These are phyloP conservation scores for Saccharomycopsis babjevae DNA, from an alignment of 805 yeast species.

Conservation along the genomic window DNA sequence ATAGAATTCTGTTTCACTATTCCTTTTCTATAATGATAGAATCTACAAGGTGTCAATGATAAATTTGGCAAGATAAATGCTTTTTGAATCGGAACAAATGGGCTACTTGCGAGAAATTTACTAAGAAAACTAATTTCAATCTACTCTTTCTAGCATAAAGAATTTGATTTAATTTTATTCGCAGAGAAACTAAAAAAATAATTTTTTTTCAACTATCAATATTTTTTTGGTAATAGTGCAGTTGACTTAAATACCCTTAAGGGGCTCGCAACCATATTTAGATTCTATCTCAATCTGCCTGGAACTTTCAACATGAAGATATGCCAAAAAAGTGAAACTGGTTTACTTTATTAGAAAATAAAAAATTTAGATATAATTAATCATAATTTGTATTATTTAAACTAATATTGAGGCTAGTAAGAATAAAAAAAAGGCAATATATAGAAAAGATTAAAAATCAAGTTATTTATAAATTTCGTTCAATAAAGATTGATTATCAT, in stretches of 20 bases:
- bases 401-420: neutral
- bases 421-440: neutral
- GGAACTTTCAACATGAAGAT: neutral
- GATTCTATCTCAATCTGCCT: neutral
- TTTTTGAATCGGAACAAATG: neutral
- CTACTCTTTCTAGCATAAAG: neutral
- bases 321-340: neutral
- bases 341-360: neutral
- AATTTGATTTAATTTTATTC: neutral
- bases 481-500: constrained; percentile 10
- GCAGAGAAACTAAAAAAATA: neutral
- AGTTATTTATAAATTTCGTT: constrained; percentile 8
- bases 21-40: neutral
- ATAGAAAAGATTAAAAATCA: neutral
- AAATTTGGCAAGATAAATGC: neutral
- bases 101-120: neutral
- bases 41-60: neutral
- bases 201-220: too few relatives aligned
- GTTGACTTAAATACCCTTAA: too few relatives aligned
- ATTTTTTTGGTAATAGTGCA: too few relatives aligned
- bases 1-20: neutral
- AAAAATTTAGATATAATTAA: too few relatives aligned
- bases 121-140: neutral
- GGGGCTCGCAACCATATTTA: neutral
- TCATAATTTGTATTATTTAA: neutral